Evolutionary conservation across 768 basidiomycete genomes (phyloP), one percentile per base, ranked within the genome.

Genomic region (Pisolithus microcarpus): DNA sequence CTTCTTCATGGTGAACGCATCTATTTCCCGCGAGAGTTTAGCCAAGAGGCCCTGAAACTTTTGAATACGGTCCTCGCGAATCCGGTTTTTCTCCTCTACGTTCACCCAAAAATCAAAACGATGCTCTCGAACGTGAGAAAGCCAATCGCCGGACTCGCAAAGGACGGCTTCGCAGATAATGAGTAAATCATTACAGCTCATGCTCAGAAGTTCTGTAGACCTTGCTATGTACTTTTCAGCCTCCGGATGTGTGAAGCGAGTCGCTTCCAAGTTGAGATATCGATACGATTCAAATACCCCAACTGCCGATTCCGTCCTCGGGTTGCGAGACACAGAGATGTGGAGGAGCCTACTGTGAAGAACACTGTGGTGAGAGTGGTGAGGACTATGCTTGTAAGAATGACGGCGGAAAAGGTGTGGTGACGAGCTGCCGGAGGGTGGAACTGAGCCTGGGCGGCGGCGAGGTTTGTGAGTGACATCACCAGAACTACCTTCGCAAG

Each of bases 231-330:
- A 71, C 16, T 63, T 62, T 15, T 72, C 72, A 2, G 70, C 67
- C 50, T 74, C 62, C 1, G 79, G 79, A 52, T 84, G 80, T 30
- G 67, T 63, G 34, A 82, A 63, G 37, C 76, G 65, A 28, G 66
- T 76, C 24, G 77, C 75, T 60, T 88, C 85, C 2, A 88, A 68
- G 54, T 87, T 78, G 51, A 87, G 68, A 61, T 87, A 88, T 26
- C 78, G 67, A 57, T 86, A 80, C 3, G 78, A 78, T 67, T 88
- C 86, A 52, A 88, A 88, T 13, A 85, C 79, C 2, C 84, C 87
- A 0, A 88, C 87, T 0, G 76, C 76, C 26, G 73, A 68, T 58
- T 87, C 82, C 19, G 55, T 57, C 55, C 64, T 70, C 28, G 61
- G 52, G 9, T 55, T 50, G 28, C 58, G 68, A 30, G 64, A 60